A percentile compares a stretch with the other conserved stretches of the same genome.
These are phyloP conservation scores for Lichtheimia ornata DNA, from an alignment of 371 early-diverging fungal species.

Conservation along the genomic window DNA sequence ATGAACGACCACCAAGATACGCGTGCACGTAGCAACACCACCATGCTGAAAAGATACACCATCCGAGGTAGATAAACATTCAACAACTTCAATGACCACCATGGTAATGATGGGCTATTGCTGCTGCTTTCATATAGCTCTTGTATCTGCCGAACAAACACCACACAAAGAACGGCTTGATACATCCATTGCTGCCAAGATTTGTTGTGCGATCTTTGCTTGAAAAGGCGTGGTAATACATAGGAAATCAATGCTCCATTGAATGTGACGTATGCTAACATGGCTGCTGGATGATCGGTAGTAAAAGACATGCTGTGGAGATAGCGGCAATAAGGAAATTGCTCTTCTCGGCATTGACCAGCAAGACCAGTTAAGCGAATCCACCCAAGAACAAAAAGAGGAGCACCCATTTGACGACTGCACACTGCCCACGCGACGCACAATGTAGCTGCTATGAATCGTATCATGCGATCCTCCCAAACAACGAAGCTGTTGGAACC, in stretches of 20 bases:
- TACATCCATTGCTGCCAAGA: not conserved
- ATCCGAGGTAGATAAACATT: slow-evolving; percentile 37
- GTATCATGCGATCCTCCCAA: slow-evolving; percentile 79
- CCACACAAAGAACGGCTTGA: not conserved
- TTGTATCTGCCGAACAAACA: not conserved
- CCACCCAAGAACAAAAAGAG: slow-evolving; percentile 48
- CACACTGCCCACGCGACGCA: slow-evolving; percentile 24
- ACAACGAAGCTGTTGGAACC: slow-evolving; percentile 90
- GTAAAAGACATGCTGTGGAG: slow-evolving; percentile 27
- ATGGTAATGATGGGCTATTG: not conserved
- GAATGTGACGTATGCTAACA: not conserved
- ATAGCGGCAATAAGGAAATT: slow-evolving; percentile 68
- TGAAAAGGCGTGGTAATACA: slow-evolving; percentile 1
- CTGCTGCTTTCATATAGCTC: not conserved
- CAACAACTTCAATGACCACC: not conserved
- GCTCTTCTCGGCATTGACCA: slow-evolving; percentile 90
- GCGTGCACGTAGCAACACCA: not conserved
- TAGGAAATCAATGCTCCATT: not conserved
- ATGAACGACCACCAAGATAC: slow-evolving; percentile 14
- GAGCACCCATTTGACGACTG: slow-evolving; percentile 1
- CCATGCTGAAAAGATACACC: slow-evolving; percentile 20
- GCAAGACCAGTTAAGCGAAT: slow-evolving; percentile 61
- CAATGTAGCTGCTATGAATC: slow-evolving; percentile 42
- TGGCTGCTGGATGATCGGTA: slow-evolving; percentile 9
- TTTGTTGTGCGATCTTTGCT: no score